These are phyloP conservation scores for Puccinia brachypodii DNA, from an alignment of 1,284 basidiomycete species.

Conservation along the genomic window DNA sequence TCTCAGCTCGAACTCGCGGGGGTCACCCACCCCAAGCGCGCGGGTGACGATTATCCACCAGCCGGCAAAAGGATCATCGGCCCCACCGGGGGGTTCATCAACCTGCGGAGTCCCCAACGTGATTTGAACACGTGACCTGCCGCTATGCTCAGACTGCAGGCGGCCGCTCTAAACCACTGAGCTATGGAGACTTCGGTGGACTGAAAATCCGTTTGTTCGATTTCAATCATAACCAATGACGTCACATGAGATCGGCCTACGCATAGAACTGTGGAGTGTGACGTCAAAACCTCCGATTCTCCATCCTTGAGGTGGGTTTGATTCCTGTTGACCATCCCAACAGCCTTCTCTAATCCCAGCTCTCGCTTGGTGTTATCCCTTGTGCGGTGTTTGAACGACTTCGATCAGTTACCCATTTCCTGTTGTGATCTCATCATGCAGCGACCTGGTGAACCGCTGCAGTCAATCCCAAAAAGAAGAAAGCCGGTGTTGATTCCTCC, in stretches of 20 bases:
- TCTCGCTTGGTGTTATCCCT: neutral
- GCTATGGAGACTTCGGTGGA: constrained; percentile 33
- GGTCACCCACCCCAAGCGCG: too few relatives aligned
- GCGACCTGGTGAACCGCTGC: constrained; percentile 9
- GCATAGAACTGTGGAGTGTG: neutral
- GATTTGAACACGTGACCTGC: constrained; percentile 48
- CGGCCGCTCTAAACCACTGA: constrained; percentile 48
- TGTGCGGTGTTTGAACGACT: neutral
- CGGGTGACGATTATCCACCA: too few relatives aligned
- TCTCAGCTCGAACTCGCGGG: too few relatives aligned
- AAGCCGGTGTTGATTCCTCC: constrained; percentile 30
- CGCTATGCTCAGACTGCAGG: constrained; percentile 32
- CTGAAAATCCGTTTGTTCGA: neutral
- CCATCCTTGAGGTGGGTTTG: neutral
- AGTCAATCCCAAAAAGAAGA: constrained; percentile 32
- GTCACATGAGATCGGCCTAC: neutral
- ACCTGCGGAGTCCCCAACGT: constrained; percentile 45
- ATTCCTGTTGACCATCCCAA: neutral
- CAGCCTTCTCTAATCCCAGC: neutral
- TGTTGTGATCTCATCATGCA: neutral
- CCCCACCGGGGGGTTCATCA: too few relatives aligned
- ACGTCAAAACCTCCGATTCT: neutral
- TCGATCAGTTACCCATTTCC: neutral
- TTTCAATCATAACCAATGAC: neutral
- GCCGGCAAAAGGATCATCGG: too few relatives aligned